Conservation (phyloP, 495 filamentous ascomycete species). For the Aspergillus avenaceus region DNA sequence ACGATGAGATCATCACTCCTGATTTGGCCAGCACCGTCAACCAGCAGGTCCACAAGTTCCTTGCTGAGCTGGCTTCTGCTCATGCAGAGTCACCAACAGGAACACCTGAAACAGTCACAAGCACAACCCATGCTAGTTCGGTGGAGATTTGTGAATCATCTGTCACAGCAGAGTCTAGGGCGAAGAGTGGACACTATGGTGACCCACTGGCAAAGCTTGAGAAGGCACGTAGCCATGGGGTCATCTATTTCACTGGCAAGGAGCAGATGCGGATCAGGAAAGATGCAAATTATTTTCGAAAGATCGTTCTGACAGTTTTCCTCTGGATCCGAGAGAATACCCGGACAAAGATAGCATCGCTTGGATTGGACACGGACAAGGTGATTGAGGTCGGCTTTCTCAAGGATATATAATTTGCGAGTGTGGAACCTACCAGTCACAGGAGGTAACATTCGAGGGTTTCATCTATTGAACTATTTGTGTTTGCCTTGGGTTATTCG, state of each 20-base stretch:
- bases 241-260: constrained; percentile 69
- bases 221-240: constrained; percentile 54
- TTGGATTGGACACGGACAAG: constrained; percentile 56
- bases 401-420: constrained; percentile 46
- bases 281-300: constrained; percentile 41
- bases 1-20: constrained; percentile 60
- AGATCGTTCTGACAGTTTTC: constrained; percentile 50
- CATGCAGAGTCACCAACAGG: background rate
- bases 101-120: background rate
- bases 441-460: too few relatives aligned
- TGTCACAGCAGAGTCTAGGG: background rate
- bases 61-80: constrained; percentile 29
- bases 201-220: constrained; percentile 36
- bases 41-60: constrained; percentile 51
- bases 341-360: constrained; percentile 56
- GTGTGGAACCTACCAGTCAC: too few relatives aligned
- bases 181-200: background rate
- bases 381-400: constrained; percentile 69
- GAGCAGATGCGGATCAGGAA: constrained; percentile 59
- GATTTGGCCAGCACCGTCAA: constrained; percentile 57
- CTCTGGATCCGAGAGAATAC: constrained; percentile 70
- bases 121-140: background rate
- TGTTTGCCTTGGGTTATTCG: too few relatives aligned
- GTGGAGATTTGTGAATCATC: background rate
- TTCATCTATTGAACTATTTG: too few relatives aligned